phyloP scores from a whole-genome alignment of 495 filamentous ascomycete species.

The Hypoxylon intermedium region DNA sequence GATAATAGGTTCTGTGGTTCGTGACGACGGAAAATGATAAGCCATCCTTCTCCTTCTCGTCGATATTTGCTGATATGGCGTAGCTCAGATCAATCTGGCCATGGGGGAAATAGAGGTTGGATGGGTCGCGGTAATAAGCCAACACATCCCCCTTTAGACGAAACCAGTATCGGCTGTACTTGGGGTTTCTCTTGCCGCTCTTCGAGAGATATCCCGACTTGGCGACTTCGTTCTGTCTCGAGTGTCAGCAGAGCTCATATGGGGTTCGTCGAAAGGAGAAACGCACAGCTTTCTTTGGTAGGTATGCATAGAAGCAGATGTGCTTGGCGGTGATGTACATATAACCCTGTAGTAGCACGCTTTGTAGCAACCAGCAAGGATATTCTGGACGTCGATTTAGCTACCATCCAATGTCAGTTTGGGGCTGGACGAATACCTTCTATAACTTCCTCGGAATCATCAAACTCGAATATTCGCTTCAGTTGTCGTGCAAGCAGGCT shows the following conservation, averaged over 20 bases:
- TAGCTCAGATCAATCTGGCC: slow-evolving; percentile 93
- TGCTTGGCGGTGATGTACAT: slow-evolving; percentile 96
- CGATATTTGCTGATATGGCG: slow-evolving; percentile 82
- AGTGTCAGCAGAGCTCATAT: slow-evolving; percentile 36
- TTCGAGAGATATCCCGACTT: slow-evolving; percentile 93
- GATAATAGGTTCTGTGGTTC: slow-evolving; percentile 81
- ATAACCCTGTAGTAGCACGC: slow-evolving; percentile 90
- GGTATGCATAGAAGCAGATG: slow-evolving; percentile 96
- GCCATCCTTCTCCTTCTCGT: slow-evolving; percentile 75
- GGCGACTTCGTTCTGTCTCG: slow-evolving; percentile 67
- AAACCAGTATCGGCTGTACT: slow-evolving; percentile 96
- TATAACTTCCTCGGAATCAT: slow-evolving; percentile 82
- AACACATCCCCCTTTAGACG: slow-evolving; percentile 92
- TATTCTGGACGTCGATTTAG: slow-evolving; percentile 67
- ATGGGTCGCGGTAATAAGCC: slow-evolving; percentile 86
- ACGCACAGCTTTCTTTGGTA: slow-evolving; percentile 85
- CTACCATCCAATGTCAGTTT: background rate
- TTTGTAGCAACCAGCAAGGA: slow-evolving; percentile 92
- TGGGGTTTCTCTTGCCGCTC: slow-evolving; percentile 86
- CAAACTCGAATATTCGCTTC: slow-evolving; percentile 89
- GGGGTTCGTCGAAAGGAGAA: background rate
- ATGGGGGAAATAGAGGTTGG: slow-evolving; percentile 88
- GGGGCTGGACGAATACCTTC: slow-evolving; percentile 57
- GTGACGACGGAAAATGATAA: slow-evolving; percentile 82
- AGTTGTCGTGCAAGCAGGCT: slow-evolving; percentile 69